Base-by-base conservation (phyloP, 345 rosid genomes). In the Pistacia vera region DNA sequence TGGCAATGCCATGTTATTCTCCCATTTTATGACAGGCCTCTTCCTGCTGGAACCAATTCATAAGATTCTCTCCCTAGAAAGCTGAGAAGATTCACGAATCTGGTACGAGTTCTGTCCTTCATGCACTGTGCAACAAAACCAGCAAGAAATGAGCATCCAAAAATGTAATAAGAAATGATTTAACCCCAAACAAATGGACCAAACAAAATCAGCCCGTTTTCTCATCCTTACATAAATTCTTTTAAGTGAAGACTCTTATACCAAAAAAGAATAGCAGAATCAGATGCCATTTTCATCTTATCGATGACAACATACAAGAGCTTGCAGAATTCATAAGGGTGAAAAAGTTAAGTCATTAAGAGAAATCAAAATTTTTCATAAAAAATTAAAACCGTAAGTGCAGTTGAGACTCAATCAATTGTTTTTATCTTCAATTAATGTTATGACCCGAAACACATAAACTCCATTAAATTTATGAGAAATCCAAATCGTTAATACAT, bases 11-110 rank as follows among this genome's bases (percentile, higher is more conserved):
- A 90, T 89, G 79, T 90, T 90, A 77, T 90, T 92, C 76, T 90
- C 96, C 99, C 99, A 95, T 77, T 89, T 93, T 63, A 95, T 88
- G 79, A 93, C 99, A 63, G 99, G 98, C 62, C 85, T 88, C 81
- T 95, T 95, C 85, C 87, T 86, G 89, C 91, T 87, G 72, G 97
- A 81, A 69, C 87, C 99, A 75, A 90, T 77, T 84, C 98, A 95
- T 80, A 93, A 83, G 69, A 95, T 83, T 81, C 83, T 85, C 88
- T 95, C 99, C 59, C 79, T 76, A 52, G 87, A 84, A 71, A 87
- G 74, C 81, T 82, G 80, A 17, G 86, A 85, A 81, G 64, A 65
- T 55, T 90, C 90, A 52, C 84, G 86, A 74, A 68, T 74, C 81
- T 88, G 92, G 82, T 92, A 90, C 78, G 91, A 87, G 67, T 78